These are phyloP conservation scores for Eucommia ulmoides DNA, from an alignment of 257 asterid genomes.

Conservation along the genomic window DNA sequence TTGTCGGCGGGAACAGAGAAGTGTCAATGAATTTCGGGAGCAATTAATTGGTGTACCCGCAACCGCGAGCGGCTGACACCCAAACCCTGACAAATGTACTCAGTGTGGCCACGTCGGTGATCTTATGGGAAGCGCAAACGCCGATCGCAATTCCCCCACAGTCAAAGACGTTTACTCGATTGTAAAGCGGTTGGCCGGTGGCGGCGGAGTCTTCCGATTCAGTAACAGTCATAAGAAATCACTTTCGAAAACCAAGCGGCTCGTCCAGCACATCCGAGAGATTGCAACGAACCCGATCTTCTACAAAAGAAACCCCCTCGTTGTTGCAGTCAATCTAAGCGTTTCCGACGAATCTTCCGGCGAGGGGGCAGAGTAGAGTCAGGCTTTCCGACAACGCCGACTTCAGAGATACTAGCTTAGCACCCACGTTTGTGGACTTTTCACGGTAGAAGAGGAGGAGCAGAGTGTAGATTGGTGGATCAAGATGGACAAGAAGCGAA, in stretches of 20 bases:
- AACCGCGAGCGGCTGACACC: not conserved
- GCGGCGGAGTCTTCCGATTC: not conserved
- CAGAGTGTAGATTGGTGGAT: not conserved
- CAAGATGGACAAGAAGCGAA: not conserved
- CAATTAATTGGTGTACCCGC: too few species aligned
- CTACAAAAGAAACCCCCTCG: not conserved
- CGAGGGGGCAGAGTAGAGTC: not conserved
- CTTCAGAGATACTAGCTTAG: not conserved
- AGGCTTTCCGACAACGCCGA: too few species aligned
- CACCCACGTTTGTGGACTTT: not conserved
- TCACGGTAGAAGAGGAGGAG: not conserved
- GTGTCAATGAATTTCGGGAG: too few species aligned
- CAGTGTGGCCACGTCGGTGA: not conserved
- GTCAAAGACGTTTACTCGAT: not conserved
- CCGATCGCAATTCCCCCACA: not conserved
- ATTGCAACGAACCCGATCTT: not conserved
- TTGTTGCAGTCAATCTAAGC: not conserved
- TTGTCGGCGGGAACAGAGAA: too few species aligned
- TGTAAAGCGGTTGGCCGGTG: not conserved
- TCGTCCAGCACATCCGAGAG: not conserved
- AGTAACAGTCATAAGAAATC: not conserved
- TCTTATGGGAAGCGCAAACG: not conserved
- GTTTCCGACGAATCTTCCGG: not conserved
- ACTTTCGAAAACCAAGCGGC: not conserved
- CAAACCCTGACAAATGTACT: not conserved